phyloP scores from a whole-genome alignment of 2,329 filamentous ascomycete genomes.

The Phialophora tarda region DNA sequence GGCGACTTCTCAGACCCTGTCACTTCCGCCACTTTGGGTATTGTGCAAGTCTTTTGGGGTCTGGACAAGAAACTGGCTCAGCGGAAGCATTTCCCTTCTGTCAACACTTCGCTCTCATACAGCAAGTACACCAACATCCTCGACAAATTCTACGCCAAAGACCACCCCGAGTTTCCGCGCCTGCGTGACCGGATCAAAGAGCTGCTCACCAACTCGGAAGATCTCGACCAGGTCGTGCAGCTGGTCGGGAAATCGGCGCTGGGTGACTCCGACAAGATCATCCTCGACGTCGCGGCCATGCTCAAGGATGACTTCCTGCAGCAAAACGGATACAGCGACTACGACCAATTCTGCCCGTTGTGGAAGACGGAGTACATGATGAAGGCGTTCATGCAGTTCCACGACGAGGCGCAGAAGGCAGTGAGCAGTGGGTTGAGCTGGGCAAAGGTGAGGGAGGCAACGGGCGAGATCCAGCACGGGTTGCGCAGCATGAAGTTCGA shows the following conservation, averaged over 20 bases:
- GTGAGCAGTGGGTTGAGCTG: slow-evolving; percentile 88
- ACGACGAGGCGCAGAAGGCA: slow-evolving; percentile 96
- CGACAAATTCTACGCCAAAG: slow-evolving; percentile 92
- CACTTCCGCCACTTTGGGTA: slow-evolving; percentile 88
- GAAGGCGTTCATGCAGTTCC: slow-evolving; percentile 98
- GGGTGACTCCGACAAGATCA: slow-evolving; percentile 97
- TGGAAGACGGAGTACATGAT: slow-evolving; percentile 99
- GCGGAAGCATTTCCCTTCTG: slow-evolving; percentile 97
- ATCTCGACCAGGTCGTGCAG: slow-evolving; percentile 97
- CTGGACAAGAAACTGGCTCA: slow-evolving; percentile 99
- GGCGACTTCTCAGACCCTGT: slow-evolving; percentile 99
- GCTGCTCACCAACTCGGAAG: slow-evolving; percentile 91
- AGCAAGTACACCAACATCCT: slow-evolving; percentile 91
- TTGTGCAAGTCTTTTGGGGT: slow-evolving; percentile 99
- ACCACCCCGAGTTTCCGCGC: slow-evolving; percentile 91
- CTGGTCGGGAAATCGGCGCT: slow-evolving; percentile 96
- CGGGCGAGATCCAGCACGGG: slow-evolving; percentile 80
- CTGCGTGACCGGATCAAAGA: slow-evolving; percentile 93
- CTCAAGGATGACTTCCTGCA: slow-evolving; percentile 99
- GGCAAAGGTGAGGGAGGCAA: slow-evolving; percentile 90
- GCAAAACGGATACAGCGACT: slow-evolving; percentile 98
- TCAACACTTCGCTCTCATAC: slow-evolving; percentile 94
- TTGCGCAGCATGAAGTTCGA: slow-evolving; percentile 97
- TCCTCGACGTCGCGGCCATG: slow-evolving; percentile 85
- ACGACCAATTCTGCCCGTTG: slow-evolving; percentile 98